These are phyloP conservation scores for Trichoderma gracile DNA, from an alignment of 2,329 filamentous ascomycete genomes.

Conservation along the genomic window DNA sequence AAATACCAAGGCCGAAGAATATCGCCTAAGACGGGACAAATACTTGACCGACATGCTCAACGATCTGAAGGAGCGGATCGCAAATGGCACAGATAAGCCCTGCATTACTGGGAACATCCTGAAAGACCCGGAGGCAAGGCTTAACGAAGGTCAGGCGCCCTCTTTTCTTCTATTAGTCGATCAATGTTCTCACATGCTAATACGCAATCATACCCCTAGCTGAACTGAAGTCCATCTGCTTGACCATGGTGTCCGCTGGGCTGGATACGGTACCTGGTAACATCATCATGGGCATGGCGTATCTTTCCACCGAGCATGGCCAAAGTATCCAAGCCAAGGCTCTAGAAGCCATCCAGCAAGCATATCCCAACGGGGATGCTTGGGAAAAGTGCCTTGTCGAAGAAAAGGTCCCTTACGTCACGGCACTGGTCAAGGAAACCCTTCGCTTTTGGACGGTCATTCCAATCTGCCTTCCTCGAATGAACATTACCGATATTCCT, in stretches of 20 bases:
- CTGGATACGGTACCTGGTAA: conserved; percentile 81
- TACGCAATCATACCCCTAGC: conserved; percentile 44
- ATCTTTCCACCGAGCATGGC: conserved; percentile 67
- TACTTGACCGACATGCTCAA: conserved; percentile 68
- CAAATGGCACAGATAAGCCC: conserved; percentile 44
- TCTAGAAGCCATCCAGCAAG: conserved; percentile 67
- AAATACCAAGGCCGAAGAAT: conserved; percentile 64
- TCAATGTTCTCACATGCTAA: neutral
- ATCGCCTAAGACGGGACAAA: conserved; percentile 66
- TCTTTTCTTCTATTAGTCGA: neutral
- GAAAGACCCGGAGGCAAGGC: conserved; percentile 48
- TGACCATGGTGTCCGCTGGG: conserved; percentile 80
- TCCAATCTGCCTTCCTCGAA: conserved; percentile 73
- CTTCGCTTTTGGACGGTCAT: conserved; percentile 79
- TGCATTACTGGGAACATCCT: conserved; percentile 55
- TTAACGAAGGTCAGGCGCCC: conserved; percentile 39
- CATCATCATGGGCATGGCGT: conserved; percentile 76
- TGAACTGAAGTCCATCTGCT: conserved; percentile 76
- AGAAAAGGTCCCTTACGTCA: conserved; percentile 75
- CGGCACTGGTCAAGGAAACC: conserved; percentile 75
- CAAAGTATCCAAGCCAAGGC: conserved; percentile 70
- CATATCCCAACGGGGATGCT: conserved; percentile 72
- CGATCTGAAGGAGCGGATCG: conserved; percentile 48
- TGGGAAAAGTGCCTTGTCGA: conserved; percentile 72
- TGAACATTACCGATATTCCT: conserved; percentile 69